Percentiles rank a stretch among this genome's conserved stretches.
These are phyloP conservation scores for Adansonia gregorii DNA, from an alignment of 441 rosid species.

Conservation along the genomic window DNA sequence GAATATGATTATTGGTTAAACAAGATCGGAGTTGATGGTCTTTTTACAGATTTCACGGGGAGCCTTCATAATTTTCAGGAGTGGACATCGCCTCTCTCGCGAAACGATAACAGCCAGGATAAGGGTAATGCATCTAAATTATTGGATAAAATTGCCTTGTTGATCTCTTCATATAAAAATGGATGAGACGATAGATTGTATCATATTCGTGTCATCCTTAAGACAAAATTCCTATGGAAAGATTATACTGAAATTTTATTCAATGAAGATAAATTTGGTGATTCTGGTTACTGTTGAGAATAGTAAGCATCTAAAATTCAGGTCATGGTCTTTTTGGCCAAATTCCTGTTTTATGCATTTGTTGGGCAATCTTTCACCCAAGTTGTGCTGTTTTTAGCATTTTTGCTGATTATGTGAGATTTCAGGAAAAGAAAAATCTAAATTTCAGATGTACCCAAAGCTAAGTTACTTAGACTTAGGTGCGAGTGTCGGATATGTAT, in stretches of 20 bases:
- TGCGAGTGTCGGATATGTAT: no score
- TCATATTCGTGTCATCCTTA: neutral
- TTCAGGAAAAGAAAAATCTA: no score
- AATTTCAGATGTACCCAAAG: no score
- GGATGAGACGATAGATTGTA: slow-evolving; percentile 20
- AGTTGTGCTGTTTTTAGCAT: no score
- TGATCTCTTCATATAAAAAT: slow-evolving; percentile 42
- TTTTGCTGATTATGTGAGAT: no score
- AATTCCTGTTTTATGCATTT: no score
- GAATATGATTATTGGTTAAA: slow-evolving; percentile 86
- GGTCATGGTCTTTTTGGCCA: neutral
- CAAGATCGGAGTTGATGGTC: slow-evolving; percentile 84
- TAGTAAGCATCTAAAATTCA: neutral
- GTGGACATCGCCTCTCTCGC: slow-evolving; percentile 50
- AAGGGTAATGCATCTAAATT: slow-evolving; percentile 38
- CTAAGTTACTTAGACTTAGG: no score
- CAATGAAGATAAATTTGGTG: neutral
- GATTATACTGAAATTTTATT: neutral
- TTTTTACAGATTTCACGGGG: slow-evolving; percentile 92
- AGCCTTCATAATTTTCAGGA: slow-evolving; percentile 77
- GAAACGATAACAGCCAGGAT: slow-evolving; percentile 11
- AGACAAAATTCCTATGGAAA: no score
- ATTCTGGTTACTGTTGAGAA: neutral
- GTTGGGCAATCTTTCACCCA: no score
- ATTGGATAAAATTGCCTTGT: slow-evolving; percentile 42